A percentile compares a stretch with the other conserved stretches of the same genome.
Conservation (phyloP, 352 stramenopile genomes). For the Globisporangium cystogenes region DNA sequence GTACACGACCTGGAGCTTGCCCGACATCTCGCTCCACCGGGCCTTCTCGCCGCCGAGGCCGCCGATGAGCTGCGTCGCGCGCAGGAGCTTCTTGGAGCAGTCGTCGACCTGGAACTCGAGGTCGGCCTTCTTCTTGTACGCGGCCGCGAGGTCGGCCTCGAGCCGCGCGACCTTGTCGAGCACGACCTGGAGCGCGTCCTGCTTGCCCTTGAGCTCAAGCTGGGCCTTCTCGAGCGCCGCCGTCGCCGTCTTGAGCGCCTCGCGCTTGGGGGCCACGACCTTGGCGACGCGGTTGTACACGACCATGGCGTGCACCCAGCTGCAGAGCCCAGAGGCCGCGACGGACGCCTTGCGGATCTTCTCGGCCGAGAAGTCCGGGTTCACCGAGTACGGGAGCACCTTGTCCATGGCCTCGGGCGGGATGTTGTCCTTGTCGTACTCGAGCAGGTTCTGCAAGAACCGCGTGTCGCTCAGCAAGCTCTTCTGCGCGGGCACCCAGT, state of each 20-base stretch:
- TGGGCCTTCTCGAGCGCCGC: constrained; percentile 83
- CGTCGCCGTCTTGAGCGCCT: constrained; percentile 89
- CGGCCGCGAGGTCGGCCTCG: constrained; percentile 83
- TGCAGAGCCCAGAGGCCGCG: constrained; percentile 92
- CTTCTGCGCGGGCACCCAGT: constrained; percentile 93
- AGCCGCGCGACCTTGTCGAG: constrained; percentile 90
- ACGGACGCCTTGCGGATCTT: constrained; percentile 94
- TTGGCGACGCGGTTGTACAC: constrained; percentile 94
- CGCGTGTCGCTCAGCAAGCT: constrained; percentile 88
- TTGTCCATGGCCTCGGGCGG: constrained; percentile 88
- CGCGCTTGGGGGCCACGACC: constrained; percentile 91
- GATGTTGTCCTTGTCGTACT: constrained; percentile 97
- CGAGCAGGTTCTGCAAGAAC: constrained; percentile 92
- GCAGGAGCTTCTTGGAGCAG: constrained; percentile 89
- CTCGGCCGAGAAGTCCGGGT: constrained; percentile 91
- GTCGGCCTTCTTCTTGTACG: constrained; percentile 91
- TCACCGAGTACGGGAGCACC: constrained; percentile 73
- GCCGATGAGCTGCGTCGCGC: constrained; percentile 92
- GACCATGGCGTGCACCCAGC: constrained; percentile 96
- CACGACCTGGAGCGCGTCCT: constrained; percentile 88
- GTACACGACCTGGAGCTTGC: constrained; percentile 79
- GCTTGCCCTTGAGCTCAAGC: constrained; percentile 83
- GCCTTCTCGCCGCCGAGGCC: constrained; percentile 92
- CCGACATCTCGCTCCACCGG: constrained; percentile 89
- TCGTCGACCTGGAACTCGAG: constrained; percentile 90